Evolutionary conservation across 2,329 filamentous ascomycete genomes (phyloP).

Genomic region (Allantophomopsis cytisporea): DNA sequence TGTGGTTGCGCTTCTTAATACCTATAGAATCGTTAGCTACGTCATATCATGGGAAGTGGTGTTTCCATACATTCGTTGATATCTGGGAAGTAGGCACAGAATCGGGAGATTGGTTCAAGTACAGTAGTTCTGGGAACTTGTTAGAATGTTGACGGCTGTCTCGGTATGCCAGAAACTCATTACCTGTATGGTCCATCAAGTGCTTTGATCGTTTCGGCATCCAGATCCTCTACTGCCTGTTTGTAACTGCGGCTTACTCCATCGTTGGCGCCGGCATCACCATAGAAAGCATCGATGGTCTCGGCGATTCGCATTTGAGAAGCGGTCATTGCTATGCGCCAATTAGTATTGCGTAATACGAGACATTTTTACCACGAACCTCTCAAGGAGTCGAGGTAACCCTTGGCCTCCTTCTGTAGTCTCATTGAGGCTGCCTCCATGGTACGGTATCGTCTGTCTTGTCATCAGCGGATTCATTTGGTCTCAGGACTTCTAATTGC

Average conservation of each 20-base stretch:
- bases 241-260: conserved; percentile 96
- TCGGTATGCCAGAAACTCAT: background rate
- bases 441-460: conserved; percentile 72
- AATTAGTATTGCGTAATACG: background rate
- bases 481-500: conserved; percentile 4
- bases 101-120: conserved; percentile 86
- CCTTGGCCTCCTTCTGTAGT: conserved; percentile 94
- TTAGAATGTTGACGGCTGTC: background rate
- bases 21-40: conserved; percentile 27
- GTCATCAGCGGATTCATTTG: conserved; percentile 7
- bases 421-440: conserved; percentile 92
- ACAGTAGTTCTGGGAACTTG: conserved; percentile 57
- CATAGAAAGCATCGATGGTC: conserved; percentile 98
- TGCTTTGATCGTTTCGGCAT: conserved; percentile 96
- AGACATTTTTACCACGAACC: conserved; percentile 31
- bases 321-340: conserved; percentile 74
- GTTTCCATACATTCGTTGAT: conserved; percentile 77
- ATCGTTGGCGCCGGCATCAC: conserved; percentile 86
- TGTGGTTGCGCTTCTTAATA: conserved; percentile 98
- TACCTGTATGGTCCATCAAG: conserved; percentile 89
- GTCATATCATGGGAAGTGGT: background rate
- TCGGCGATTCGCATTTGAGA: conserved; percentile 99
- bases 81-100: conserved; percentile 97
- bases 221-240: conserved; percentile 93
- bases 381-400: conserved; percentile 90